Conservation (phyloP, 768 basidiomycete species). For the Fistulinella prunicolor region DNA sequence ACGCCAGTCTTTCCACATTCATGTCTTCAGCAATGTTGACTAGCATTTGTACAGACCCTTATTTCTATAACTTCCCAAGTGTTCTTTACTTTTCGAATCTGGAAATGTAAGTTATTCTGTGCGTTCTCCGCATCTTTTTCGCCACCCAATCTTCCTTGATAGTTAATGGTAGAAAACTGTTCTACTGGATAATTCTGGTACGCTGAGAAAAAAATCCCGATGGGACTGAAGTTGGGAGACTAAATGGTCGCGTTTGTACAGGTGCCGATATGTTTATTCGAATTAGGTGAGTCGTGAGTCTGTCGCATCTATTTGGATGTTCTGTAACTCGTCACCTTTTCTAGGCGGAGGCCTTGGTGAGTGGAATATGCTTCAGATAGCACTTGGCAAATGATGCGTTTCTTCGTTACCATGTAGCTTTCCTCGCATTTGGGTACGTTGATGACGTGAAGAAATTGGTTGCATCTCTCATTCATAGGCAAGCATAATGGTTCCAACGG, state of each 20-base stretch:
- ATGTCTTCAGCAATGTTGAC: not conserved
- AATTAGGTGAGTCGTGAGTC: conserved; percentile 1
- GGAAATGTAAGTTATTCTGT: conserved; percentile 5
- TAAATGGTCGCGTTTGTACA: not conserved
- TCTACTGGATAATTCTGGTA: conserved; percentile 10
- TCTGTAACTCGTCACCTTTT: not conserved
- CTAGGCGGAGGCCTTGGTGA: conserved; percentile 5
- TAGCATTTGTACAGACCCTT: not conserved
- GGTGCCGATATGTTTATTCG: conserved; percentile 1
- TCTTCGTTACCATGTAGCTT: not conserved
- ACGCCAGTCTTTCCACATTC: not conserved
- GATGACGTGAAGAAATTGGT: not conserved
- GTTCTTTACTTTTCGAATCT: conserved; percentile 12
- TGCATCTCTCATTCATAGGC: not conserved
- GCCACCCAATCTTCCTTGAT: not conserved
- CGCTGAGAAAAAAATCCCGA: not conserved
- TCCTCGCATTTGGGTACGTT: conserved; percentile 4
- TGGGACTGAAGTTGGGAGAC: not conserved
- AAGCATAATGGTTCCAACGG: conserved; percentile 4
- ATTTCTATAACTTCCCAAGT: conserved; percentile 4
- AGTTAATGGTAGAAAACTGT: conserved; percentile 3
- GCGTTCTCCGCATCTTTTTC: no score
- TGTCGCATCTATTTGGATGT: not conserved
- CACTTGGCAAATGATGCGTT: not conserved
- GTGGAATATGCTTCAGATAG: not conserved